phyloP scores from a whole-genome alignment of 1,284 basidiomycete genomes.

The Phellopilus nigrolimitatus region DNA sequence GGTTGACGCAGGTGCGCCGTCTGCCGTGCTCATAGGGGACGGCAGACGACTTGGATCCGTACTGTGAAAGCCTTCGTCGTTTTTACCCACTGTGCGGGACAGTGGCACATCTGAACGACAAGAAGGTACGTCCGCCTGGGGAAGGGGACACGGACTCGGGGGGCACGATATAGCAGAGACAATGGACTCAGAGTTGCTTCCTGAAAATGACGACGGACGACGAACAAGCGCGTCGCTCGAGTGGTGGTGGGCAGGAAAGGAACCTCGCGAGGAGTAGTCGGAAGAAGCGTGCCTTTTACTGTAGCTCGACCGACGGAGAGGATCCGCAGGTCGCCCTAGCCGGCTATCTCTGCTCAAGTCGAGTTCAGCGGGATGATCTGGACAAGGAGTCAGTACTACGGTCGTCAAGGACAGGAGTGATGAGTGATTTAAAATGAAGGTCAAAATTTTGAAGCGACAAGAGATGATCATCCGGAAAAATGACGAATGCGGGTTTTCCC shows the following conservation, averaged over 20 bases:
- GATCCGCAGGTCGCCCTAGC: conserved; percentile 13
- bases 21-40: conserved; percentile 5
- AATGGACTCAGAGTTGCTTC: conserved; percentile 21
- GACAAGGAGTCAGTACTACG: neutral
- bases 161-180: conserved; percentile 20
- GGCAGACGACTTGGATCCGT: conserved; percentile 5
- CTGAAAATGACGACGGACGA: conserved; percentile 7
- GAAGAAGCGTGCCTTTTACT: conserved; percentile 28
- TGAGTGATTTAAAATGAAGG: neutral
- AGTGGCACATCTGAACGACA: conserved; percentile 14
- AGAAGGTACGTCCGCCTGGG: conserved; percentile 14
- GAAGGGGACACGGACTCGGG: conserved; percentile 5
- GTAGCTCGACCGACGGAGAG: conserved; percentile 22
- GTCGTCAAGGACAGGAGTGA: conserved; percentile 2
- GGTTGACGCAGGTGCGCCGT: conserved; percentile 4
- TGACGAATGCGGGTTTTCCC: neutral
- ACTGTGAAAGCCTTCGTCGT: conserved; percentile 4
- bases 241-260: conserved; percentile 21
- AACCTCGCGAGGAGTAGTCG: conserved; percentile 27
- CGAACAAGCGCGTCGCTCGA: conserved; percentile 4
- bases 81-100: conserved; percentile 8
- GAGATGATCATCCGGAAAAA: conserved; percentile 4
- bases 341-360: neutral
- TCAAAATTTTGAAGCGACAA: conserved; percentile 13
- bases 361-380: neutral